phyloP scores from a whole-genome alignment of 306 rosid species.

The Dryas drummondii region DNA sequence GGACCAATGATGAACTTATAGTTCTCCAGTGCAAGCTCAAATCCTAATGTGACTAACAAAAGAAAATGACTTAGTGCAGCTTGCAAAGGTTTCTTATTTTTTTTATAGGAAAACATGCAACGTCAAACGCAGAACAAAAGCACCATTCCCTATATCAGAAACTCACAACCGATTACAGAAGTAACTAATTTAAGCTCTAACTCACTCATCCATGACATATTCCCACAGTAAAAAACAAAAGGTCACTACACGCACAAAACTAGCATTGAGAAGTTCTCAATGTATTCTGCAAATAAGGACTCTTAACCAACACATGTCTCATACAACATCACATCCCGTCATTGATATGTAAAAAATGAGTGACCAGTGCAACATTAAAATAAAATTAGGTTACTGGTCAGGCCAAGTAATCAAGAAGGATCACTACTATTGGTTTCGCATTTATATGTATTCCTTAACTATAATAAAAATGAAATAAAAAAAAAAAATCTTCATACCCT shows the following conservation, averaged over 20 bases:
- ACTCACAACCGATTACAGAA: not conserved
- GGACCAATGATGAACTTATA: not conserved
- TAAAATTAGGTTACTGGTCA: not conserved
- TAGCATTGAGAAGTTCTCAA: not conserved
- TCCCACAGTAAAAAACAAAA: not conserved
- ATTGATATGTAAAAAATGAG: not conserved
- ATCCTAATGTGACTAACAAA: not conserved
- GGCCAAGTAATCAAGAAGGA: not conserved
- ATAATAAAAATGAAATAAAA: not conserved
- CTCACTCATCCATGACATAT: too few species aligned
- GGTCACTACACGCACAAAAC: not conserved
- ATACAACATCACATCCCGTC: not conserved
- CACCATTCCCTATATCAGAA: not conserved
- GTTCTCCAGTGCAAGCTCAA: not conserved
- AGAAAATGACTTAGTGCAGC: not conserved
- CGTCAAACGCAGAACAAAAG: not conserved
- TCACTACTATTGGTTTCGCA: too few species aligned
- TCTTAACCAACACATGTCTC: not conserved
- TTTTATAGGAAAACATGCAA: not conserved
- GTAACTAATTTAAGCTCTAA: too few species aligned
- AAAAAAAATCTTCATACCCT: constrained; percentile 15
- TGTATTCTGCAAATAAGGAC: not conserved
- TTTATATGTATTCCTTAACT: not conserved
- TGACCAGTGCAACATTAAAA: not conserved
- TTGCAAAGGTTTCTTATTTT: not conserved